Evolutionary conservation across 768 basidiomycete genomes (phyloP).

Genomic region (Leccinum disarticulatum): DNA sequence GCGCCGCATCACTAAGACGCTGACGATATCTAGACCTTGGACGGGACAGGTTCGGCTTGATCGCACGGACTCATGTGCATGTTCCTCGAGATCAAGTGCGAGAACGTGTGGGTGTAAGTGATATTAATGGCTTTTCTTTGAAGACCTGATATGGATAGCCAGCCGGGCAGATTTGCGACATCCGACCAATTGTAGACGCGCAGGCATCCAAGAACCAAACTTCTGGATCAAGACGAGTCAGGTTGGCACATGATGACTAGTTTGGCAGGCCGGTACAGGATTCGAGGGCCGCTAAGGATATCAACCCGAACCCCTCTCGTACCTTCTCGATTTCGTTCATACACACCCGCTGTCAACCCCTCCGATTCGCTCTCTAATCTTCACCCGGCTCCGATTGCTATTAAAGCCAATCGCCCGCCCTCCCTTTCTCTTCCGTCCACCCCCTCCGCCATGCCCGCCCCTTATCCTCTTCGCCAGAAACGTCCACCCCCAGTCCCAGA

Average conservation of each 20-base stretch:
- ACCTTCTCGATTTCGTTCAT: conserved; percentile 29
- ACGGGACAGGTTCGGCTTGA: conserved; percentile 18
- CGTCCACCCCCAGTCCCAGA: conserved; percentile 20
- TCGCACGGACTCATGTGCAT: conserved; percentile 1
- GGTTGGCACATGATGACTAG: conserved; percentile 36
- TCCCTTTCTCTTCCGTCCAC: conserved; percentile 26
- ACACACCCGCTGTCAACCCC: conserved; percentile 31
- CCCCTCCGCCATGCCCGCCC: conserved; percentile 42
- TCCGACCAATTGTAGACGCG: conserved; percentile 18
- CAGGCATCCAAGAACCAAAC: conserved; percentile 18
- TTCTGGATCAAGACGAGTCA: conserved; percentile 45
- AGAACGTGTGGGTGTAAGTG: conserved; percentile 8
- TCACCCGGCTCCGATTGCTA: conserved; percentile 37
- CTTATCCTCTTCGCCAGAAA: conserved; percentile 37
- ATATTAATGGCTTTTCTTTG: conserved; percentile 23
- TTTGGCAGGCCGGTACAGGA: conserved; percentile 35
- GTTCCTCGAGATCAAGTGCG: not conserved
- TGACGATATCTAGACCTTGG: not conserved
- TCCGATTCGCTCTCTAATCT: conserved; percentile 28
- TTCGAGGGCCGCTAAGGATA: conserved; percentile 33
- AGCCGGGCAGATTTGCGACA: conserved; percentile 25
- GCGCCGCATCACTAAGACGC: conserved; percentile 8
- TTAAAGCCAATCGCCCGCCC: conserved; percentile 32
- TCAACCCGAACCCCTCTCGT: conserved; percentile 47
- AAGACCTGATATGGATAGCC: conserved; percentile 18